Evolutionary conservation across 106 monocot species (phyloP).

Genomic region (Dactylorhiza incarnata): DNA sequence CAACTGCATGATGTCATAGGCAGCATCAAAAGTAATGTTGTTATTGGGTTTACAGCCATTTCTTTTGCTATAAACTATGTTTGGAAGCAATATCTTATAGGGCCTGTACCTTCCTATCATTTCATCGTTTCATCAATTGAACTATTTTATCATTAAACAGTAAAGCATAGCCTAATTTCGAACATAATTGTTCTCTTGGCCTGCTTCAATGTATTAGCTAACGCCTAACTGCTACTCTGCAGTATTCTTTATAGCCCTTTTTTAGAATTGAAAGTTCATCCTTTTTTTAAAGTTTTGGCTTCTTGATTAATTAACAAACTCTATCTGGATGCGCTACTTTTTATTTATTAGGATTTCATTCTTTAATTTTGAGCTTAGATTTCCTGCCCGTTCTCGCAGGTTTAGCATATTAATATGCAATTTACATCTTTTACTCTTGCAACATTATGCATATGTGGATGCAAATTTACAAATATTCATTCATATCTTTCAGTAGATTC

Average conservation of each 20-base stretch:
- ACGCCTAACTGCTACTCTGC: not conserved
- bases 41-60: not conserved
- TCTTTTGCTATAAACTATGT: not conserved
- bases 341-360: too few species aligned
- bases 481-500: not conserved
- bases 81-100: not conserved
- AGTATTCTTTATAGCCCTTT: not conserved
- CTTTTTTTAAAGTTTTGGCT: not conserved
- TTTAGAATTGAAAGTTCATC: too few species aligned
- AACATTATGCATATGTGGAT: not conserved
- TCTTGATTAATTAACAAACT: not conserved
- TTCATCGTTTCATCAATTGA: not conserved
- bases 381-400: not conserved
- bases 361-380: not conserved
- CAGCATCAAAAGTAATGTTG: conserved; percentile 66
- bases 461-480: not conserved
- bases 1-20: conserved; percentile 88
- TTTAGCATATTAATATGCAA: too few species aligned
- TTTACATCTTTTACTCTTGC: not conserved
- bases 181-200: not conserved
- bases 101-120: not conserved
- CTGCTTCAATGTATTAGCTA: not conserved
- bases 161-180: not conserved
- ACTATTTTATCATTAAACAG: not conserved
- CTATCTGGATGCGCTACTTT: too few species aligned